Percentiles rank a stretch among this genome's conserved stretches.
Evolutionary conservation across 352 stramenopile genomes (phyloP).

Genomic region (Phytophthora ramorum): DNA sequence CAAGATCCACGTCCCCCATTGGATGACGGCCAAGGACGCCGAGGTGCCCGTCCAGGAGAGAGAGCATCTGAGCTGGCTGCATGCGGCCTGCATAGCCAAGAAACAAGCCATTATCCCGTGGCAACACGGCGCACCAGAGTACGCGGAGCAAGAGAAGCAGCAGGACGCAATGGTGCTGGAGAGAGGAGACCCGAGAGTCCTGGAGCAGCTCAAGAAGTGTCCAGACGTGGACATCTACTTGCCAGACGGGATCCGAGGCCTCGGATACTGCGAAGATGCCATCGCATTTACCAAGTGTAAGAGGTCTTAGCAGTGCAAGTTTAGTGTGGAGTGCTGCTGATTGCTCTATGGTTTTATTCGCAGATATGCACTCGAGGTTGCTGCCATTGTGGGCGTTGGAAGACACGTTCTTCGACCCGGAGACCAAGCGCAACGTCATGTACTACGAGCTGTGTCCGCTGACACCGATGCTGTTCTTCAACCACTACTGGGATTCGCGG

Average conservation of each 20-base stretch:
- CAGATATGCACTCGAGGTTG: conserved; percentile 42
- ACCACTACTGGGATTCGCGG: conserved; percentile 55
- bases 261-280: conserved; percentile 61
- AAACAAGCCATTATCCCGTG: conserved; percentile 41
- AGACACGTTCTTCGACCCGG: conserved; percentile 30
- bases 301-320: background rate
- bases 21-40: conserved; percentile 34
- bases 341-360: background rate
- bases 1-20: conserved; percentile 26
- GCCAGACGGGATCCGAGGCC: conserved; percentile 35
- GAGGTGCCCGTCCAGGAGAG: conserved; percentile 36
- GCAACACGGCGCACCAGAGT: conserved; percentile 29
- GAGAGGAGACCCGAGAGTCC: conserved; percentile 28
- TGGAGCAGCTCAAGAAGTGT: conserved; percentile 44
- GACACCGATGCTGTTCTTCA: conserved; percentile 56
- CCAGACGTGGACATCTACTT: conserved; percentile 56
- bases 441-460: conserved; percentile 64
- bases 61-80: conserved; percentile 41
- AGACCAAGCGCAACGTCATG: conserved; percentile 22
- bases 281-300: conserved; percentile 54
- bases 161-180: conserved; percentile 27
- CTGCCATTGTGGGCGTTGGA: conserved; percentile 44
- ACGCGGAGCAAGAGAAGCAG: conserved; percentile 10
- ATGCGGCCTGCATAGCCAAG: conserved; percentile 26
- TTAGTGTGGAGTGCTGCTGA: background rate